Conservation (phyloP, 1,284 basidiomycete species). For the Leccinum ponderosum region DNA sequence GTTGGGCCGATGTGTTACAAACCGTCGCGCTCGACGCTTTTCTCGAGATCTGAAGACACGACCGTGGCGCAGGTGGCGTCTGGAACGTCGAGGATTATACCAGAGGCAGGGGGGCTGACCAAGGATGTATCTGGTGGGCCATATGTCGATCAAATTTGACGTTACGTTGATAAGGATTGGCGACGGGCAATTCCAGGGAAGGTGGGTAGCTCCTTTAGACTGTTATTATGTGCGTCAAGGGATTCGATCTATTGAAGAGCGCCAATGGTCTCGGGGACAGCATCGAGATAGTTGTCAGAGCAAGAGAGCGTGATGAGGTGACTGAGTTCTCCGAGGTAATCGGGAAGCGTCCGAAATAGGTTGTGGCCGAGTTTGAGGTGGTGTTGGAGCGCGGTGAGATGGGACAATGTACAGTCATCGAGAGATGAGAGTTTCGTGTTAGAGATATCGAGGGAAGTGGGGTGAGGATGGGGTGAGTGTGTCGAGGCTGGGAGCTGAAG, state of each 20-base stretch:
- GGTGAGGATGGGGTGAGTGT: too few species aligned
- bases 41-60: slow-evolving; percentile 24
- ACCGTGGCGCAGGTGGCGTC: slow-evolving; percentile 11
- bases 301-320: slow-evolving; percentile 79
- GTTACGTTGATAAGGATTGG: slow-evolving; percentile 83
- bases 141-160: slow-evolving; percentile 82
- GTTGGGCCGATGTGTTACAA: background rate
- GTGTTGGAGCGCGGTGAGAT: slow-evolving; percentile 73
- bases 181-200: slow-evolving; percentile 80
- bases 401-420: slow-evolving; percentile 71
- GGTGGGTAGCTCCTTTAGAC: slow-evolving; percentile 74
- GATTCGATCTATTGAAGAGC: slow-evolving; percentile 71
- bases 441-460: slow-evolving; percentile 79
- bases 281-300: slow-evolving; percentile 86
- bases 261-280: slow-evolving; percentile 80
- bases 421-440: slow-evolving; percentile 89
- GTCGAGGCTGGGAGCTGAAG: too few species aligned
- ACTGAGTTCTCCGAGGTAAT: slow-evolving; percentile 74
- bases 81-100: slow-evolving; percentile 23
- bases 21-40: slow-evolving; percentile 29
- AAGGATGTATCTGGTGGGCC: slow-evolving; percentile 50
- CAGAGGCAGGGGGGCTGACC: slow-evolving; percentile 9
- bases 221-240: slow-evolving; percentile 93
- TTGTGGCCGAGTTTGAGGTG: slow-evolving; percentile 82
- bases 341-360: slow-evolving; percentile 83